Conservation (phyloP, 2,329 filamentous ascomycete genomes). For the Daldinia sp. region DNA sequence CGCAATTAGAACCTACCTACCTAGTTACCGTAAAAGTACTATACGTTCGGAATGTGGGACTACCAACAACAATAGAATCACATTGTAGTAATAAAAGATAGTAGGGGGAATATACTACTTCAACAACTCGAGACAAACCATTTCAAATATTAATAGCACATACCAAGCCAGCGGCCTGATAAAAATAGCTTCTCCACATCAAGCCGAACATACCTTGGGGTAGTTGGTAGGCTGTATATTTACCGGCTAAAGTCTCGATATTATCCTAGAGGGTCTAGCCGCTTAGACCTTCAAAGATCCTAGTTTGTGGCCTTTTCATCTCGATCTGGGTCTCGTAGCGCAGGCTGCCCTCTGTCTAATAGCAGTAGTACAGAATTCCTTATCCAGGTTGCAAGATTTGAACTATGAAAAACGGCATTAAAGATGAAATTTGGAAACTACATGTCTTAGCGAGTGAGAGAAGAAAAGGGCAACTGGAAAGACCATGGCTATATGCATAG, state of each 20-base stretch:
- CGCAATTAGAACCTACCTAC: too few relatives aligned
- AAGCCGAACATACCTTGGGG: not conserved
- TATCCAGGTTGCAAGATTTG: not conserved
- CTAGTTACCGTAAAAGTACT: too few relatives aligned
- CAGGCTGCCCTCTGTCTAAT: not conserved
- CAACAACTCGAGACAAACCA: not conserved
- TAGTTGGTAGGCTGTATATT: slow-evolving; percentile 26
- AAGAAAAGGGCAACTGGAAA: not conserved
- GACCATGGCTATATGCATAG: not conserved
- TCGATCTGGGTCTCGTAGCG: slow-evolving; percentile 4
- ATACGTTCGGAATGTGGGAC: too few relatives aligned
- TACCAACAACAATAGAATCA: too few relatives aligned
- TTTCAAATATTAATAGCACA: not conserved
- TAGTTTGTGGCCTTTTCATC: slow-evolving; percentile 10
- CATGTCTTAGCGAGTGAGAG: not conserved
- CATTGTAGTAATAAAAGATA: too few relatives aligned
- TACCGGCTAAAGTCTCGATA: slow-evolving; percentile 40
- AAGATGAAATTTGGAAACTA: too few relatives aligned
- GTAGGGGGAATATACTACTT: too few relatives aligned
- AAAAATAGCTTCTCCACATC: slow-evolving; percentile 31
- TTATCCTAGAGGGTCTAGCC: slow-evolving; percentile 32
- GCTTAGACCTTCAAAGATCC: slow-evolving; percentile 11
- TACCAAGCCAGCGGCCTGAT: not conserved
- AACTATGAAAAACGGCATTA: too few relatives aligned
- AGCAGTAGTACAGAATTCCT: not conserved